Base-by-base conservation (phyloP, 140 eudicot species). In the Flaveria floridana region DNA sequence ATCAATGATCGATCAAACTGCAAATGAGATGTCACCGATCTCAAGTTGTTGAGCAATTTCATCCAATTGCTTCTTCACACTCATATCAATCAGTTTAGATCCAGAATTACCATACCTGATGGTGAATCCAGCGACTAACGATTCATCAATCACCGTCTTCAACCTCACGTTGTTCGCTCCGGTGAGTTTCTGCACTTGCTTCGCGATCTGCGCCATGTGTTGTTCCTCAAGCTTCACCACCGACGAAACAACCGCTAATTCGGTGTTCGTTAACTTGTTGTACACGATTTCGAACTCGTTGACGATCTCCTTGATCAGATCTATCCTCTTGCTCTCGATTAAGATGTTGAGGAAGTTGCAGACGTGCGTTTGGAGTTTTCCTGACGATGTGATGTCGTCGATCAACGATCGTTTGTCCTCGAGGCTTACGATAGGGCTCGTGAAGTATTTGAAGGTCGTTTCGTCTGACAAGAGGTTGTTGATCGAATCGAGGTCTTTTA, bases 101-200 rank as follows among this genome's bases (percentile, higher is more conserved):
- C 80, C 83, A 19, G 84, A 72, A 11, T 56, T 76, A 0, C 90
- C 90, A 34, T 86, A 86, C 80, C 80, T 75, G 72, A 86, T 76
- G 0, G 82, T 83, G 65, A 79, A 79, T 50, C 80, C 80, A 14
- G 97, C 97, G 11, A 92, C 87, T 28, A 93, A 53, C 0, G 91
- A 85, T 14, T 83, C 80, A 72, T 93, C 96, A 39, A 90, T 90
- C 73, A 46, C 86, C 34, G 97, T 88, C 87, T 88, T 93, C 39
- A 93, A 53, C 75, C 93, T 83, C 81, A 89, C 96, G 55, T 86
- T 86, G 66, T 85, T 84, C 7, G 98, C 87, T n/a, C 96, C 92
- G 0, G 96, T 92, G 59, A 92, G 75, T 46, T 82, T 84, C 88
- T 89, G 95, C 73, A 92, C 95, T 23, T 85, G 88, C 71, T 88